Evolutionary conservation across 2,329 filamentous ascomycete genomes (phyloP), one percentile per base, ranked within the genome.

Genomic region (Colletotrichum falcatum): DNA sequence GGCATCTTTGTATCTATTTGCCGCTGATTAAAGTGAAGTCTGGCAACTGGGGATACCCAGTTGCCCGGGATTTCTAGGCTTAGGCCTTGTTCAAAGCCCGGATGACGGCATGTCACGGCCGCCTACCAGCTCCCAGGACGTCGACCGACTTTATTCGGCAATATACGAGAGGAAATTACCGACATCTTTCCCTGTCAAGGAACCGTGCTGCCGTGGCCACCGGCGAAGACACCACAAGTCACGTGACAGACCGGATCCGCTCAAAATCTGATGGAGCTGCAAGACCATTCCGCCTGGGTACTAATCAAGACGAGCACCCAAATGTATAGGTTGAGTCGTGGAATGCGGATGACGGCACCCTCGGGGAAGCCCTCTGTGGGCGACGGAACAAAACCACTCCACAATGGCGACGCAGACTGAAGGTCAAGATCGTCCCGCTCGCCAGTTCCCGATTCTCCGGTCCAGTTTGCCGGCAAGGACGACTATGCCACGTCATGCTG

Each of bases 1-100:
- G 30, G 28, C 28, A 58, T 67, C 55, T 18, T n/a, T 46, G 28
- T 46, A 46, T 56, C n/a, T 53, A 20, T 59, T 20, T 61, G 28
- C n/a, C 26, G 26, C 18, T 37, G 33, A 16, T 39, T 51, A 12
- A 49, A 59, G 42, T 20, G 53, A 65, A 66, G 66, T 61, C 63
- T 70, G 61, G 46, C 63, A 56, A 58, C 28, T 39, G 56, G 63
- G 58, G 63, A 16, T 46, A n/a, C 35, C 49, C 20, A 16, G 16
- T 46, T 46, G 16, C 30, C 23, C 26, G 42, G 42, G 39, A n/a
- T 46, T 54, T 39, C 42, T 46, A 5, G 35, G 48, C n/a, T 48
- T 51, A 6, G 20, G 18, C 18, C 28, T 18, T 28, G 20, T 12
- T 33, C 30, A 54, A 48, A 16, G 35, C n/a, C 37, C 33, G 23